Base-by-base conservation (phyloP, 2,329 filamentous ascomycete genomes). In the Huntiella decipiens region DNA sequence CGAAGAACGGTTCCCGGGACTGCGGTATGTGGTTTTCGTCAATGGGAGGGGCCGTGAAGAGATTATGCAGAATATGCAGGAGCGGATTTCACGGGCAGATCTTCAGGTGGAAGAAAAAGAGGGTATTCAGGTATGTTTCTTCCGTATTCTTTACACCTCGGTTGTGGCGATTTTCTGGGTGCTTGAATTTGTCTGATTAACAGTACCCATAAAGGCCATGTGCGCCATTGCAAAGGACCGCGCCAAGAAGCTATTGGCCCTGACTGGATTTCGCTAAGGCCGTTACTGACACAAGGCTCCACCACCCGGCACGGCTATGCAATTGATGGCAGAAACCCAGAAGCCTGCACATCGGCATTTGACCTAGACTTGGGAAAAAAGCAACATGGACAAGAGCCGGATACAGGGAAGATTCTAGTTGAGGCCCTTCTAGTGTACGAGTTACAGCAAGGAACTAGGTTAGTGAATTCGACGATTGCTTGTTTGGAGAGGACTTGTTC, bases 11-110 rank as follows among this genome's bases (percentile, higher is more conserved):
- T 94, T 88, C 59, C 84, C 85, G 0, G 84, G 87, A 0, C 59
- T 95, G 57, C 70, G 80, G 61, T 95, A 92, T 65, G 84, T 94
- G 56, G 82, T 88, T 13, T 95, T 94, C 59, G 88, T 95, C 47
- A 87, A 93, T 58, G 85, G 84, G 1, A 71, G 87, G 40, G 70
- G 73, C 36, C 68, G 85, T 47, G 68, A 72, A 1, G 72, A 74
- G 51, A 79, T 95, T 46, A 84, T 94, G 79, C 67, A 74, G 51
- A 78, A 94, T 55, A 93, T 94, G 82, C 71, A 71, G 51, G 59
- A 62, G 44, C 70, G 87, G 44, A 93, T 94, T 55, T 71, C 68
- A 12, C 65, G 78, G 44, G 76, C 70, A 1, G 73, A 88, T 58
- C 65, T 77, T 44, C 61, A 66, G 17, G 66, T 66, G 12, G 87